Conservation (phyloP, 345 rosid species). For the Gossypium anomalum region DNA sequence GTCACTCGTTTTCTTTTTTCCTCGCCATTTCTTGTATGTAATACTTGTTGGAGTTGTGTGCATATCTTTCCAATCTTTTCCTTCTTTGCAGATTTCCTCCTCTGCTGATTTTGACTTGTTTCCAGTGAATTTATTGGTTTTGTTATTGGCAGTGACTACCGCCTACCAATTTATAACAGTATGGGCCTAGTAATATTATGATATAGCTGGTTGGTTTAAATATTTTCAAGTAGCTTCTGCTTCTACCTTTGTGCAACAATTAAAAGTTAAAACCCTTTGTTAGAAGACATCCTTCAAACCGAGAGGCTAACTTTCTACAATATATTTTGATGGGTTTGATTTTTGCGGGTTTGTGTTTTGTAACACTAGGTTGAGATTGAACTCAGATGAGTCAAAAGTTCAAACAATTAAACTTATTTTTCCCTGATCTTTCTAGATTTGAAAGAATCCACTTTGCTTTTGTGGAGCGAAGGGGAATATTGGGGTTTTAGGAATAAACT, state of each 20-base stretch:
- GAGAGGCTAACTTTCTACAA: constrained; percentile 4
- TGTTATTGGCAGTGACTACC: neutral
- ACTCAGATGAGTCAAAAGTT: neutral
- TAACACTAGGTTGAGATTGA: neutral
- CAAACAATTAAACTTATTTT: neutral
- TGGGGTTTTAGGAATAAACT: neutral
- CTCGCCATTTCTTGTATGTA: neutral
- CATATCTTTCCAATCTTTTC: neutral
- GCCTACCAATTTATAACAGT: neutral
- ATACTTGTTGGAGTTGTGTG: constrained; percentile 2
- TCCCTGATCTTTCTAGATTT: constrained; percentile 8
- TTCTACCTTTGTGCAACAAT: constrained; percentile 3
- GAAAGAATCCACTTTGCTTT: neutral
- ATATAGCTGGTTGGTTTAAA: neutral
- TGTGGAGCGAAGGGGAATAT: neutral
- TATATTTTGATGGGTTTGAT: neutral
- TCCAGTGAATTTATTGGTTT: neutral
- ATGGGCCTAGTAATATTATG: neutral
- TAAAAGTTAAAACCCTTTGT: neutral
- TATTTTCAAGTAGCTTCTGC: neutral
- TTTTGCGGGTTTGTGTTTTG: neutral
- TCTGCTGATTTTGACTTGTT: constrained; percentile 3
- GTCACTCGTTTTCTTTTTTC: neutral
- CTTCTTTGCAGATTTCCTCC: neutral
- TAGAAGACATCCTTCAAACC: neutral